Percentiles rank a stretch among this genome's conserved stretches.
Evolutionary conservation across 2,329 filamentous ascomycete species (phyloP).

Genomic region (Paracoccidioides lutzii): DNA sequence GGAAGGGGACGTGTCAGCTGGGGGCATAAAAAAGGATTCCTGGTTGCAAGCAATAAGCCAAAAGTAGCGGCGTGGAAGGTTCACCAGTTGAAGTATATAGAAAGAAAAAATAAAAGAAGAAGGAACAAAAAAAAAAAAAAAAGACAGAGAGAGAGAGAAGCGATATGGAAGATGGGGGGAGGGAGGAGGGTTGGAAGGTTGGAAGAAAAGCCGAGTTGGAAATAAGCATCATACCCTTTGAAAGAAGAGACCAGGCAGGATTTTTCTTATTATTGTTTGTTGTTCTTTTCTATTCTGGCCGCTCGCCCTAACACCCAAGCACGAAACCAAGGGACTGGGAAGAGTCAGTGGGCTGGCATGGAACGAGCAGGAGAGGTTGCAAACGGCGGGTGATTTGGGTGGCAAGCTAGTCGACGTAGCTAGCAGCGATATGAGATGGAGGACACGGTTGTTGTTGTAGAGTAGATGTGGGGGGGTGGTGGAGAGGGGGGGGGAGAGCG

Average conservation of each 20-base stretch:
- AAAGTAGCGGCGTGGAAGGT: too few species aligned
- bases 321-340: conserved; percentile 1
- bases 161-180: not conserved
- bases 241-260: not conserved
- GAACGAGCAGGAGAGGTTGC: not conserved
- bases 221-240: too few species aligned
- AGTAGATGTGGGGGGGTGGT: too few species aligned
- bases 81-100: too few species aligned
- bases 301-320: not conserved
- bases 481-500: not conserved
- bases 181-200: not conserved
- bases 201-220: too few species aligned
- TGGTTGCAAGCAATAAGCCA: too few species aligned
- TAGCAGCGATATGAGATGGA: too few species aligned
- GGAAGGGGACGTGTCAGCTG: not conserved
- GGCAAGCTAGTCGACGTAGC: not conserved
- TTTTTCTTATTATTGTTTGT: not conserved
- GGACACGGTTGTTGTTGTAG: too few species aligned
- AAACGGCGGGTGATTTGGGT: not conserved
- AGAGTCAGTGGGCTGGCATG: not conserved
- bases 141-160: not conserved
- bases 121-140: not conserved
- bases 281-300: not conserved
- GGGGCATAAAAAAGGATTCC: not conserved
- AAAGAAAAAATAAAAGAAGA: too few species aligned